phyloP scores from a whole-genome alignment of 2,329 filamentous ascomycete species.

The Penicillium brasilianum region DNA sequence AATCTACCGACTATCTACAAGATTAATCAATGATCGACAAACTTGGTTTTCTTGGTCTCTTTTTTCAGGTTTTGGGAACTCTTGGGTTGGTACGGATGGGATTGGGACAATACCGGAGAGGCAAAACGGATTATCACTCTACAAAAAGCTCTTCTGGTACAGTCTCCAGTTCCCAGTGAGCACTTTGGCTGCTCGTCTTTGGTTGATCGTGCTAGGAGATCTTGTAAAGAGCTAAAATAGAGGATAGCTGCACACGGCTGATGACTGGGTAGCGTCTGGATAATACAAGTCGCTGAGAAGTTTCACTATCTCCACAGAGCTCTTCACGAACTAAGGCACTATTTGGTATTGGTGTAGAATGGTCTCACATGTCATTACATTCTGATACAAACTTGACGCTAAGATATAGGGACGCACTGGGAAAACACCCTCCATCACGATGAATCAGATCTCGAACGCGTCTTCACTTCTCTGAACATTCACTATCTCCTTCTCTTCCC shows the following conservation, averaged over 20 bases:
- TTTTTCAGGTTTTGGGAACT: constrained; percentile 1
- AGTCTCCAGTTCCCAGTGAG: not conserved
- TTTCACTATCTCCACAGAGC: not conserved
- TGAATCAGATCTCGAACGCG: not conserved
- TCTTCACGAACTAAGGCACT: not conserved
- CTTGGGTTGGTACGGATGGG: not conserved
- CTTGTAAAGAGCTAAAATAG: not conserved
- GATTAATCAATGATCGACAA: constrained; percentile 3
- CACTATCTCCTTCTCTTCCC: not conserved
- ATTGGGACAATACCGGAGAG: not conserved
- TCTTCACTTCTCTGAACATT: not conserved
- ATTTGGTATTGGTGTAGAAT: not conserved
- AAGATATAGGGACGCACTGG: not conserved
- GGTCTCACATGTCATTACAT: not conserved
- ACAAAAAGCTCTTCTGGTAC: not conserved
- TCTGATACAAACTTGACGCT: not conserved
- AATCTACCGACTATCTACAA: constrained; percentile 11
- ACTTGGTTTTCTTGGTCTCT: constrained; percentile 4
- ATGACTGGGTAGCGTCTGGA: not conserved
- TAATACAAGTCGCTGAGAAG: constrained; percentile 1
- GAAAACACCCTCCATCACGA: not conserved
- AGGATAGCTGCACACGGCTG: constrained; percentile 1
- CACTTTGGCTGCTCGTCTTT: too few species aligned
- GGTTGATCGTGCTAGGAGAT: not conserved
- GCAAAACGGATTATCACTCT: not conserved